Evolutionary conservation across 1,284 basidiomycete genomes (phyloP).

Genomic region (Singerocomus rubriflavus): DNA sequence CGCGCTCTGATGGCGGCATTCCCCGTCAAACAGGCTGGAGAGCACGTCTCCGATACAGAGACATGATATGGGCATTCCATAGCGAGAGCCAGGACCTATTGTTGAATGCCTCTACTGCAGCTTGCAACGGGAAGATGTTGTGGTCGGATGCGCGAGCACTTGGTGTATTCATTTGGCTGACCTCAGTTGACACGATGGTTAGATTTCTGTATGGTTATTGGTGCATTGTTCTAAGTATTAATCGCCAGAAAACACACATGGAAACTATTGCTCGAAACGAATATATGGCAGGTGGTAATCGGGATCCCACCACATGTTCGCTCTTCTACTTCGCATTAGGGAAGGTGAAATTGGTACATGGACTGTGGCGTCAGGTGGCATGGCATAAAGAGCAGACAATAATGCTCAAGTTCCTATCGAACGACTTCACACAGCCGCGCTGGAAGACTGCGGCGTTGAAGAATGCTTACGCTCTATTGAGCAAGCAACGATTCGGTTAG

Average conservation of each 20-base stretch:
- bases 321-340: constrained; percentile 94
- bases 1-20: constrained; percentile 37
- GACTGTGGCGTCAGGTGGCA: constrained; percentile 92
- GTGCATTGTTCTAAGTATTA: constrained; percentile 1
- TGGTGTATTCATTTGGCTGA: constrained; percentile 88
- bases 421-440: constrained; percentile 83
- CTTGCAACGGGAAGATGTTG: constrained; percentile 79
- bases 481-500: constrained; percentile 90
- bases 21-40: constrained; percentile 50
- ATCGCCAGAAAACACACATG: constrained; percentile 66
- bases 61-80: constrained; percentile 94
- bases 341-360: constrained; percentile 88
- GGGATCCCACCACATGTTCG: constrained; percentile 88
- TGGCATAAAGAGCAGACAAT: constrained; percentile 89
- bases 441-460: constrained; percentile 95
- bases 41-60: constrained; percentile 80
- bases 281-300: constrained; percentile 80
- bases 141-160: constrained; percentile 87
- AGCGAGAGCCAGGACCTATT: constrained; percentile 89
- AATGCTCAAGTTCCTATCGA: constrained; percentile 92
- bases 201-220: constrained; percentile 27
- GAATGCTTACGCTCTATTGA: constrained; percentile 92
- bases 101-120: constrained; percentile 64
- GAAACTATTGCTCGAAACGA: constrained; percentile 92
- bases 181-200: constrained; percentile 73